Percentiles rank a stretch among this genome's conserved stretches.
Evolutionary conservation across 2,329 filamentous ascomycete genomes (phyloP).

Genomic region (Ophiocordyceps camponoti-floridani): DNA sequence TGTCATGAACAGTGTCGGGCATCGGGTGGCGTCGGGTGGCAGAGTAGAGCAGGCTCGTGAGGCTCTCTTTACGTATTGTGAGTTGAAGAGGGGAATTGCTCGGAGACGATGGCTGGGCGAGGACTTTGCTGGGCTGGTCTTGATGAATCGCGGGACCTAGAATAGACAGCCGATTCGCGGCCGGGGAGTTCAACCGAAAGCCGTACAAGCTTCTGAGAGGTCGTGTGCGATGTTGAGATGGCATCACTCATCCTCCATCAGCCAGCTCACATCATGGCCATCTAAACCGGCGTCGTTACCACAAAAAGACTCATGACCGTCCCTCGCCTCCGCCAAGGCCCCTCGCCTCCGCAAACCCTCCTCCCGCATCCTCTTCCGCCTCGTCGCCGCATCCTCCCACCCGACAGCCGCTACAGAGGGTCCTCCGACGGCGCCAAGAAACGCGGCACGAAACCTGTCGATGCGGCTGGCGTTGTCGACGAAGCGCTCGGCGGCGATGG

Average conservation of each 20-base stretch:
- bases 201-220: no score
- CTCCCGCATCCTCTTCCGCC: constrained; percentile 35
- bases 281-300: background rate
- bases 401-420: constrained; percentile 17
- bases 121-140: no score
- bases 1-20: constrained; percentile 12
- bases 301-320: background rate
- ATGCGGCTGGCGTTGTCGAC: constrained; percentile 50
- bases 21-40: no score
- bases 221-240: background rate
- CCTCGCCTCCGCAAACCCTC: constrained; percentile 38
- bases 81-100: no score
- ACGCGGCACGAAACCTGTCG: constrained; percentile 38
- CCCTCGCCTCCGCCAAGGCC: constrained; percentile 13
- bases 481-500: constrained; percentile 60
- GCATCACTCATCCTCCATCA: background rate
- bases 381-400: constrained; percentile 36
- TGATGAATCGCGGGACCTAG: no score
- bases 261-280: background rate
- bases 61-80: no score
- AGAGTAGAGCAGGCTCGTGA: no score
- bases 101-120: background rate
- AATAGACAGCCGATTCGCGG: no score
- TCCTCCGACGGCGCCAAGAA: constrained; percentile 18
- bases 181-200: no score